These are phyloP conservation scores for Pseudisothecium myosuroides DNA, from an alignment of 225 moss, liverwort and hornwort species.

Conservation along the genomic window DNA sequence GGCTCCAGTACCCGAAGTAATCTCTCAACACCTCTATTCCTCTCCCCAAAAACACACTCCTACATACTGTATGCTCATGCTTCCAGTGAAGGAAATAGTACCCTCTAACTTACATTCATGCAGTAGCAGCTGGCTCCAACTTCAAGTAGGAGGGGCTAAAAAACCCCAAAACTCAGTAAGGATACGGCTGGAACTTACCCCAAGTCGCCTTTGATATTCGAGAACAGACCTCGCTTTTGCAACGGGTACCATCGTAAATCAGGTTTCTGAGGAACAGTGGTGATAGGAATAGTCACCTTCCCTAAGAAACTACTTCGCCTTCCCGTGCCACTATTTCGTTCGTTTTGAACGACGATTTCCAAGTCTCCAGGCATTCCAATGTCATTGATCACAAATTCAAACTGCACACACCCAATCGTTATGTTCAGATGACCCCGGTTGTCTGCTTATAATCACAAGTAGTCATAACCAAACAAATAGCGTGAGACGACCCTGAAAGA, in stretches of 20 bases:
- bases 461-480: neutral
- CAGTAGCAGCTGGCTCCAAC: neutral
- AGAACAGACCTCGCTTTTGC: slow-evolving; percentile 77
- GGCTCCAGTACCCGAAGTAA: neutral
- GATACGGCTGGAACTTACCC: slow-evolving; percentile 33
- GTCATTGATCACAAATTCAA: slow-evolving; percentile 55
- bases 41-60: neutral
- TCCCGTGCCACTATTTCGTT: slow-evolving; percentile 55
- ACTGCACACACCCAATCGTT: slow-evolving; percentile 28
- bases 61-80: neutral
- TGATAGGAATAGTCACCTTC: slow-evolving; percentile 40
- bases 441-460: neutral
- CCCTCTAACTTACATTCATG: neutral
- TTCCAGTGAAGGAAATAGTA: neutral
- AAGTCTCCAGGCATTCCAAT: slow-evolving; percentile 31
- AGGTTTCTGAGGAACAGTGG: slow-evolving; percentile 15
- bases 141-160: neutral
- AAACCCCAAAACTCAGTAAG: neutral
- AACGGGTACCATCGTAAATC: slow-evolving; percentile 68
- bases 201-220: slow-evolving; percentile 91
- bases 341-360: slow-evolving; percentile 80
- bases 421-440: neutral
- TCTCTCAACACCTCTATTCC: neutral
- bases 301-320: slow-evolving; percentile 75
- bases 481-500: neutral